Evolutionary conservation across 352 stramenopile species (phyloP).

Genomic region (Globisporangium carolinianum): DNA sequence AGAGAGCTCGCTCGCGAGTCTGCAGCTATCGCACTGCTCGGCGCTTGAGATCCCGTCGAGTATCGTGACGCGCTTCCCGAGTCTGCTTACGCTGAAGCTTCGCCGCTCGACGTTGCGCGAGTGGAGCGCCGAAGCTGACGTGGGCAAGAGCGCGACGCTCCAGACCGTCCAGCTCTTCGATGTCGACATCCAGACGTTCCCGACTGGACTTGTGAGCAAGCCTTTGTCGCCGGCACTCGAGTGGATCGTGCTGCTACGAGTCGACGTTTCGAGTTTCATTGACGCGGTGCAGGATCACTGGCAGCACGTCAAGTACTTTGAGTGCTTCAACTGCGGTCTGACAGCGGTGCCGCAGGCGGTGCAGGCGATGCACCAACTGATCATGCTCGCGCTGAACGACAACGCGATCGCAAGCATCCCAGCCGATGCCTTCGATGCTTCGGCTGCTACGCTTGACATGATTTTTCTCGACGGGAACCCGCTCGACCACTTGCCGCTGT

Average conservation of each 20-base stretch:
- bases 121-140: neutral
- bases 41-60: conserved; percentile 1
- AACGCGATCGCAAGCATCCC: neutral
- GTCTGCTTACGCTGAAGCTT: neutral
- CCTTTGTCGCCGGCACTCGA: neutral
- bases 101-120: neutral
- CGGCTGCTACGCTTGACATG: neutral
- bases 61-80: neutral
- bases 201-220: neutral
- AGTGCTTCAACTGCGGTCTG: conserved; percentile 4
- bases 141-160: neutral
- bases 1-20: neutral
- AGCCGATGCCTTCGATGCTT: neutral
- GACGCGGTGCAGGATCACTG: neutral
- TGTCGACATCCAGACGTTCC: neutral
- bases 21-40: neutral
- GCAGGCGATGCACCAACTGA: neutral
- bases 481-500: neutral
- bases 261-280: neutral
- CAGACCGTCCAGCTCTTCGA: conserved; percentile 1
- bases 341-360: neutral
- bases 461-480: conserved; percentile 1
- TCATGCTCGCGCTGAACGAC: conserved; percentile 1
- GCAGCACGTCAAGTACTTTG: conserved; percentile 7
- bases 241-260: neutral